Evolutionary conservation across 2,329 filamentous ascomycete species (phyloP).

Genomic region (Aspergillus ustus): DNA sequence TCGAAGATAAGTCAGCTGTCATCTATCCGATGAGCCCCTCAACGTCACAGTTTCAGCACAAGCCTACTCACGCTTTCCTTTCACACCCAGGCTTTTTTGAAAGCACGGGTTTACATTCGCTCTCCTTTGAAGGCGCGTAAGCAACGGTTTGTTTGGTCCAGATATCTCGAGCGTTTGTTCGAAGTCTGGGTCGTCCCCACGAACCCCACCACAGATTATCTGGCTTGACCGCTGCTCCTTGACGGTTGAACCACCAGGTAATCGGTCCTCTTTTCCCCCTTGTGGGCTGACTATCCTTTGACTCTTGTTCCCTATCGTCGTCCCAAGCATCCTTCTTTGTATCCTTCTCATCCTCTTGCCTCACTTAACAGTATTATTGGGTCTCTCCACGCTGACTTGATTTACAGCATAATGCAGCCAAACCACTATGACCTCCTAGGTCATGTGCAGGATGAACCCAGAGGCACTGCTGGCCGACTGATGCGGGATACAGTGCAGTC

Average conservation of each 20-base stretch:
- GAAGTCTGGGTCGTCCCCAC: slow-evolving; percentile 19
- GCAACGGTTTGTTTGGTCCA: not conserved
- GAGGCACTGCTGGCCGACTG: slow-evolving; percentile 35
- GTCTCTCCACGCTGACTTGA: slow-evolving; percentile 6
- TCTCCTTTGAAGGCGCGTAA: not conserved
- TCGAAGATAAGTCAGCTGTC: slow-evolving; percentile 16
- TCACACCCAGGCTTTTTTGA: not conserved
- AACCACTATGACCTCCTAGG: slow-evolving; percentile 44
- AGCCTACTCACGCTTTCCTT: slow-evolving; percentile 1
- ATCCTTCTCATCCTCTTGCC: slow-evolving; percentile 1
- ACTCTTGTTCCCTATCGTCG: slow-evolving; percentile 10
- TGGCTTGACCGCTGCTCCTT: slow-evolving; percentile 17
- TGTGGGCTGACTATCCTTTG: slow-evolving; percentile 16
- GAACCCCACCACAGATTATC: slow-evolving; percentile 17
- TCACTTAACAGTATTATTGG: not conserved
- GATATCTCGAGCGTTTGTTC: slow-evolving; percentile 2
- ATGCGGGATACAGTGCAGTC: slow-evolving; percentile 42
- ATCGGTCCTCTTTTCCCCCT: slow-evolving; percentile 3
- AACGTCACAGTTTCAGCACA: slow-evolving; percentile 5
- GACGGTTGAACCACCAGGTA: slow-evolving; percentile 12
- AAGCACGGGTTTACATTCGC: not conserved
- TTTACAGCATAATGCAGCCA: slow-evolving; percentile 42
- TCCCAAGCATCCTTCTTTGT: not conserved
- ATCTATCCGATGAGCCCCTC: slow-evolving; percentile 12
- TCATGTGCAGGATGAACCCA: slow-evolving; percentile 40